Base-by-base conservation (phyloP, 2,329 filamentous ascomycete genomes). In the Scytalidium sp. region DNA sequence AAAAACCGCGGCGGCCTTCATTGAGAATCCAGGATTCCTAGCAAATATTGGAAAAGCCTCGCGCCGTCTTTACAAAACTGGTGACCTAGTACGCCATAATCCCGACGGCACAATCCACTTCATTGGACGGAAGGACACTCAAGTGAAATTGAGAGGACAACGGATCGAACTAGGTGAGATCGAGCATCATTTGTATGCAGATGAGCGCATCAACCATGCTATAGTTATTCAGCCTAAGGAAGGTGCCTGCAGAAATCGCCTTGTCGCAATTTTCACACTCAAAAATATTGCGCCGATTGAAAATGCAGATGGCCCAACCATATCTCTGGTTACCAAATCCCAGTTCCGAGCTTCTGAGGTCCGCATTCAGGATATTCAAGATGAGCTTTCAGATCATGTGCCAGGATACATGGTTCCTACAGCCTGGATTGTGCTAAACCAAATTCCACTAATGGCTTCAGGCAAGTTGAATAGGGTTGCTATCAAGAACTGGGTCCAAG, bases 151-250 rank as follows among this genome's bases (percentile, higher is more conserved):
- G 21, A 75, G 82, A 29, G 83, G 83, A 1, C 83, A 86, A 58
- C 69, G 83, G 41, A 70, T 87, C 3, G 83, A 87, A 56, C 79
- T 85, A 52, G 78, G 76, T 17, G 83, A 87, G 61, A 84, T 87
- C 20, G 57, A 60, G 74, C 43, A 52, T 44, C 52, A 60, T 45
- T 23, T 58, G 3, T 15, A 13, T 17, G 23, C 19, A 9, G 22
- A 29, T 15, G 21, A 3, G 10, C n/a, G 8, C 5, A 23, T 43
- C 9, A 41, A 43, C 29, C 22, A 46, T 20, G 32, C 22, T 82
- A 80, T 0, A 79, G 80, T 1, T 79, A 83, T 53, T 63, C 83
- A 2, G 79, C 79, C 1, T 68, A 69, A 19, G 79, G 81, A 49
- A 70, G 79, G 41, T 11, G 41, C 25, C 22, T 47, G 44, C 23